Evolutionary conservation across 441 rosid species (phyloP).

Genomic region (Omphalea diandra): DNA sequence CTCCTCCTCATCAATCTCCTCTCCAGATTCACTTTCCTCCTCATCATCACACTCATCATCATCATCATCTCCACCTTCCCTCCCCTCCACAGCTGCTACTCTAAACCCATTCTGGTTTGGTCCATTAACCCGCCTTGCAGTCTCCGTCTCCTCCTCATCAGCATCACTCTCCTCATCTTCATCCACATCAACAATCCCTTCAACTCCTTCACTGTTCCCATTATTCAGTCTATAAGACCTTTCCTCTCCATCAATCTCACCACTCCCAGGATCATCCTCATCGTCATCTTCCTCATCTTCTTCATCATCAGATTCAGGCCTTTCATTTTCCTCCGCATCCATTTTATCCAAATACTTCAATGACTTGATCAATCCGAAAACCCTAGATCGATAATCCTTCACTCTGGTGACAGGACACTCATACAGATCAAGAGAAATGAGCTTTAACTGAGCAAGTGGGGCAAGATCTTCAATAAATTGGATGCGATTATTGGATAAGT

Average conservation of each 20-base stretch:
- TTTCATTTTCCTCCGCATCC: slow-evolving; percentile 69
- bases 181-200: slow-evolving; percentile 50
- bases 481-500: slow-evolving; percentile 66
- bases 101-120: slow-evolving; percentile 46
- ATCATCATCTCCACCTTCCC: slow-evolving; percentile 30
- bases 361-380: slow-evolving; percentile 63
- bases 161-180: slow-evolving; percentile 72
- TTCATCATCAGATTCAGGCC: slow-evolving; percentile 66
- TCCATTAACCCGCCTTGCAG: slow-evolving; percentile 35
- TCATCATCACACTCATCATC: slow-evolving; percentile 46
- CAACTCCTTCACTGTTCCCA: slow-evolving; percentile 44
- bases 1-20: slow-evolving; percentile 56
- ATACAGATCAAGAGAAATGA: slow-evolving; percentile 68
- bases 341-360: slow-evolving; percentile 76
- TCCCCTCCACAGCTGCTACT: slow-evolving; percentile 33
- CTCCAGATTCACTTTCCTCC: slow-evolving; percentile 46
- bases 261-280: slow-evolving; percentile 62
- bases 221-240: slow-evolving; percentile 33
- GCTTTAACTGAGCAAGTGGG: slow-evolving; percentile 56
- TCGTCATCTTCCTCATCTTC: slow-evolving; percentile 54
- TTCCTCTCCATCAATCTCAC: slow-evolving; percentile 68
- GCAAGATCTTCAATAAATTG: slow-evolving; percentile 71
- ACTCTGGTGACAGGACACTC: slow-evolving; percentile 75
- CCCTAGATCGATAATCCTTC: slow-evolving; percentile 73
- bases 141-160: slow-evolving; percentile 60